Conservation (phyloP, 2,329 filamentous ascomycete genomes). For the Penicillium sclerotigenum region DNA sequence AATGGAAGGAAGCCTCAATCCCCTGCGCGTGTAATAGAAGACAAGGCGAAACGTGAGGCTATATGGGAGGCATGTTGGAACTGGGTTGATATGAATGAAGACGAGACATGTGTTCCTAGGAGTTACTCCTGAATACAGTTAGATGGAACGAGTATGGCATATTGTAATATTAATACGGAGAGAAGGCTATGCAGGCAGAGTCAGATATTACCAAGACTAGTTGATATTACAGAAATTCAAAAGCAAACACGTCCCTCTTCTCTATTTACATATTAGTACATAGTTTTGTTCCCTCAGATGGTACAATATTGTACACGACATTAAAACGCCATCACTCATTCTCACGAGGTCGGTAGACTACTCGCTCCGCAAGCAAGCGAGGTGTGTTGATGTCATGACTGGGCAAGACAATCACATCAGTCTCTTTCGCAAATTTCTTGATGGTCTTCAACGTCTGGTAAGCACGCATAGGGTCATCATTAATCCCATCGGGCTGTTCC, state of each 20-base stretch:
- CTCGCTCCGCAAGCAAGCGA: slow-evolving; percentile 9
- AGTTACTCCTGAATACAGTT: background rate
- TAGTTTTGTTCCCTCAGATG: background rate
- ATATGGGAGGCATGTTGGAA: slow-evolving; percentile 5
- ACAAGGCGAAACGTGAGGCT: background rate
- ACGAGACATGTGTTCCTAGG: background rate
- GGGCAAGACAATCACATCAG: slow-evolving; percentile 15
- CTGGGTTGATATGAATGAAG: background rate
- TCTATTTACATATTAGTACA: background rate
- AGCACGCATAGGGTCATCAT: slow-evolving; percentile 28
- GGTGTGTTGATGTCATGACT: slow-evolving; percentile 15
- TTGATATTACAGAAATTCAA: background rate
- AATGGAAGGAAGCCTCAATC: background rate
- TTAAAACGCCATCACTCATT: background rate
- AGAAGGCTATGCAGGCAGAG: background rate
- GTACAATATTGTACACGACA: background rate
- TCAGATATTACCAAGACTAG: background rate
- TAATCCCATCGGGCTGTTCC: slow-evolving; percentile 35
- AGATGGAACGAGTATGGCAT: background rate
- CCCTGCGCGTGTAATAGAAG: background rate
- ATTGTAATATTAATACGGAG: background rate
- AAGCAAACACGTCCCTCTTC: background rate
- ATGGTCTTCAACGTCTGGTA: slow-evolving; percentile 31
- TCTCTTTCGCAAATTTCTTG: slow-evolving; percentile 30
- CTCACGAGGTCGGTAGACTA: slow-evolving; percentile 5